Conservation (phyloP, 164 flowering plant species). For the Warburgia ugandensis region DNA sequence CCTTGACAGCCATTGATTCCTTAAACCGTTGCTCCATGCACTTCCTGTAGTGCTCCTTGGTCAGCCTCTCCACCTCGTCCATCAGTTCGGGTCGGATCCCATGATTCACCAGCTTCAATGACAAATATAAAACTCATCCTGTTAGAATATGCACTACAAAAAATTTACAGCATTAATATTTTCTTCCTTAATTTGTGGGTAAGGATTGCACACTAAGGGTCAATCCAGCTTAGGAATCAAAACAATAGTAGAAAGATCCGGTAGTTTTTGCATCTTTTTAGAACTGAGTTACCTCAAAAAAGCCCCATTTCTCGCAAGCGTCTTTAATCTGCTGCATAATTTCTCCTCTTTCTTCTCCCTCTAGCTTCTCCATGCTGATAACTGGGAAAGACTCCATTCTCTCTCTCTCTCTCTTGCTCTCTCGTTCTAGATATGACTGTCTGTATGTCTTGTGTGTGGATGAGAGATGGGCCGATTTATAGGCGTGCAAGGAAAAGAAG, state of each 20-base stretch:
- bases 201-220: too few species aligned
- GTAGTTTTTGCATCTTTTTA: neutral
- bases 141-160: too few species aligned
- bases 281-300: slow-evolving; percentile 87
- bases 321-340: slow-evolving; percentile 60
- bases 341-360: slow-evolving; percentile 52
- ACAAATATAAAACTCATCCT: too few species aligned
- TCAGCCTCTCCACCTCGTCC: slow-evolving; percentile 73
- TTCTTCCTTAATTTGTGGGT: too few species aligned
- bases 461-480: too few species aligned
- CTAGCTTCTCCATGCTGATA: slow-evolving; percentile 60
- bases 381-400: slow-evolving; percentile 64
- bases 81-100: slow-evolving; percentile 57
- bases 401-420: too few species aligned
- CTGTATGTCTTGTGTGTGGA: too few species aligned
- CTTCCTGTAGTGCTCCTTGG: slow-evolving; percentile 79
- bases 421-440: too few species aligned
- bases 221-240: too few species aligned
- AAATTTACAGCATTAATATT: too few species aligned
- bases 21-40: slow-evolving; percentile 76
- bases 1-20: slow-evolving; percentile 58
- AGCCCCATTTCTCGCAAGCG: slow-evolving; percentile 96
- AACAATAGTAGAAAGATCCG: neutral
- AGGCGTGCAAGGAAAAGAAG: too few species aligned
- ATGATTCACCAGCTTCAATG: slow-evolving; percentile 67